Percentiles rank a stretch among this genome's conserved stretches.
phyloP scores from a whole-genome alignment of 805 yeast genomes.

The Metschnikowia amazonensis region DNA sequence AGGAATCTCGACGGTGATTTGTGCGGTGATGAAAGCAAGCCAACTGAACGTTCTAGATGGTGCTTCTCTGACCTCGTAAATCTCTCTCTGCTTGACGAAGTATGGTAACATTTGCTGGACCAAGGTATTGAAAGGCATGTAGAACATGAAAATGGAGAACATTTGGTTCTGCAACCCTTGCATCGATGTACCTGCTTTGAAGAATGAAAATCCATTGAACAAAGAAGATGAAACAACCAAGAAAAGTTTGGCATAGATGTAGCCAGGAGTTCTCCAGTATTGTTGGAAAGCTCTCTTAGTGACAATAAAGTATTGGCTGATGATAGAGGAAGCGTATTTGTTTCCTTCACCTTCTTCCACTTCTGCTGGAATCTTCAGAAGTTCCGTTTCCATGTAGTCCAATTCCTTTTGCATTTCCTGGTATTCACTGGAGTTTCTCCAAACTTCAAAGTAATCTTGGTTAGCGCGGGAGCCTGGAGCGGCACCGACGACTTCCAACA shows the following conservation, averaged over 20 bases:
- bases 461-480: slow-evolving; percentile 75
- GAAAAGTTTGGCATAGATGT: slow-evolving; percentile 58
- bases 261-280: slow-evolving; percentile 58
- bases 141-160: slow-evolving; percentile 46
- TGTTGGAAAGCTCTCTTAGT: slow-evolving; percentile 33
- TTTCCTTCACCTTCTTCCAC: slow-evolving; percentile 22
- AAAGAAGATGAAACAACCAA: slow-evolving; percentile 52
- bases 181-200: slow-evolving; percentile 55
- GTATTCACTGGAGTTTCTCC: slow-evolving; percentile 69
- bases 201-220: slow-evolving; percentile 71
- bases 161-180: slow-evolving; percentile 66
- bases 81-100: slow-evolving; percentile 42
- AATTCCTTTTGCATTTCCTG: slow-evolving; percentile 56
- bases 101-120: slow-evolving; percentile 42
- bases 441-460: slow-evolving; percentile 71
- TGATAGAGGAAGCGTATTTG: slow-evolving; percentile 17
- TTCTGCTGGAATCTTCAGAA: slow-evolving; percentile 22
- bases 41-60: slow-evolving; percentile 44
- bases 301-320: slow-evolving; percentile 16
- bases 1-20: slow-evolving; percentile 43
- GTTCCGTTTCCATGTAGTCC: slow-evolving; percentile 59
- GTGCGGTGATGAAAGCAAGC: slow-evolving; percentile 39
- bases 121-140: slow-evolving; percentile 37
- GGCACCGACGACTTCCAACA: slow-evolving; percentile 81
- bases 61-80: slow-evolving; percentile 45